Evolutionary conservation across 2,329 filamentous ascomycete species (phyloP), one percentile per base, ranked within the genome.

Genomic region (Chrysoporthe deuterocubensis): DNA sequence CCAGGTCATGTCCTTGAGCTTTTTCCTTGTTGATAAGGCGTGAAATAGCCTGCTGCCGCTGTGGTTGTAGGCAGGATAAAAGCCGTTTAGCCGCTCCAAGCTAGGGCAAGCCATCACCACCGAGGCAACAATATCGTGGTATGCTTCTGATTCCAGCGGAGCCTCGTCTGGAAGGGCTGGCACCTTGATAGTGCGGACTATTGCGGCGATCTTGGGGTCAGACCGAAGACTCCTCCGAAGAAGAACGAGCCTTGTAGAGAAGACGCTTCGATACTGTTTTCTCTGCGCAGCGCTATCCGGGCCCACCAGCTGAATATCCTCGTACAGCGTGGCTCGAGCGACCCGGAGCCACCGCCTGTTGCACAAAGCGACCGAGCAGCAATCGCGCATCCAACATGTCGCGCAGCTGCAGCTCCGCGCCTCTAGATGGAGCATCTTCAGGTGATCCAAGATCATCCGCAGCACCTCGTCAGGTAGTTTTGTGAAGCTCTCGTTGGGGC

Each of bases 81-180:
- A 84, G 0, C 88, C 87, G 13, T 82, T 77, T 7, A 90, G 77
- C 62, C 82, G 81, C 76, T 90, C 88, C 13, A 91, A 78, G 71
- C 90, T 90, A 2, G 88, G 88, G 67, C 88, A 90, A 0, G 86
- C 84, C 87, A 89, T 89, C 67, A 90, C 80, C 34, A 90, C 76
- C 5, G 88, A 84, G 0, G 88, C 87, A 1, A 89, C 81, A 3
- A 87, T 75, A 71, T 88, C 83, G 68, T 87, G 81, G 72, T 90
- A 90, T 58, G 84, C 80, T 46, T 84, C 82, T 21, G 77, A 61
- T 13, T 79, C 72, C n/a, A 80, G 75, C 14, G 78, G 76, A 40
- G 79, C 76, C 0, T 64, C 57, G 0, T 69, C 67, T 3, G 81
- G 80, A 13, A 81, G 71, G 6, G 83, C 80, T 0, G 85, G 87